A percentile compares a stretch with the other conserved stretches of the same genome.
These are phyloP conservation scores for Scytalidium sp. DNA, from an alignment of 2,329 filamentous ascomycete genomes.

Conservation along the genomic window DNA sequence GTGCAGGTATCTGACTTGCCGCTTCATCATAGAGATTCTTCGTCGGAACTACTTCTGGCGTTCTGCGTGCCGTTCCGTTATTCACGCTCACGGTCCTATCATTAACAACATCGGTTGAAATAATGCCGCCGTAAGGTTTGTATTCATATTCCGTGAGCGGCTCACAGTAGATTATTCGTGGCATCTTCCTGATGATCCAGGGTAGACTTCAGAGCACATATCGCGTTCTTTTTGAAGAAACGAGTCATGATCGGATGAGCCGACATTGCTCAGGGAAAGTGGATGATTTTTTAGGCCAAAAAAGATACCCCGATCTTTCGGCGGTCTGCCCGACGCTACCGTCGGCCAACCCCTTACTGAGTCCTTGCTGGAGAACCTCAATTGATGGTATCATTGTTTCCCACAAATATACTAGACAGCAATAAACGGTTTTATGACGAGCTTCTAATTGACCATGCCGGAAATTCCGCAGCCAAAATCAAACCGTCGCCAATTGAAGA, in stretches of 20 bases:
- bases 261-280: background rate
- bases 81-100: background rate
- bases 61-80: slow-evolving; percentile 1
- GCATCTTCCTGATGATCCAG: background rate
- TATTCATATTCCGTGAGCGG: background rate
- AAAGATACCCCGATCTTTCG: background rate
- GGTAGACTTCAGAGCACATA: background rate
- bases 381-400: background rate
- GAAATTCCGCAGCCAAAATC: no score
- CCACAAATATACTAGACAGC: background rate
- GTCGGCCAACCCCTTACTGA: background rate
- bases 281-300: background rate
- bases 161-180: background rate
- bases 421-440: no score
- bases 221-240: background rate
- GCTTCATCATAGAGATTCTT: slow-evolving; percentile 1
- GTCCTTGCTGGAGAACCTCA: background rate
- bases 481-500: no score
- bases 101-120: slow-evolving; percentile 2
- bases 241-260: background rate
- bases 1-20: background rate
- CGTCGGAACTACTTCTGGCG: slow-evolving; percentile 5
- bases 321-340: background rate
- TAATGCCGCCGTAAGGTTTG: slow-evolving; percentile 4
- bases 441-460: no score